Conservation (phyloP, 2,329 filamentous ascomycete species). For the Penicillium sp. region DNA sequence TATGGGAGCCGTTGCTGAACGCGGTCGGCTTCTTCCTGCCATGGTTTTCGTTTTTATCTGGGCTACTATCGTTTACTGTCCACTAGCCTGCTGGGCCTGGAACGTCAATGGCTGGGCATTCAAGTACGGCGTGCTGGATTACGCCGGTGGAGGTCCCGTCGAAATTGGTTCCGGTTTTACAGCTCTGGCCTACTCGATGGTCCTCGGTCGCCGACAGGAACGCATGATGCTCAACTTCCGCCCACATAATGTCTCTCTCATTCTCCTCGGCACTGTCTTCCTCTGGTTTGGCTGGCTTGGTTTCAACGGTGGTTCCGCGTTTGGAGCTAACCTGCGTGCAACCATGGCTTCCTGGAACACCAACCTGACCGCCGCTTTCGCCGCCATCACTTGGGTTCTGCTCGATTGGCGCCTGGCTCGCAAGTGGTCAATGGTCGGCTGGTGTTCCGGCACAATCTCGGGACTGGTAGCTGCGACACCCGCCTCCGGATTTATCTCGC, state of each 20-base stretch:
- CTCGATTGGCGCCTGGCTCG: conserved; percentile 91
- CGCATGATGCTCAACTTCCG: conserved; percentile 99
- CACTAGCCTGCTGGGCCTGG: conserved; percentile 95
- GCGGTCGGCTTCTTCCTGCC: conserved; percentile 84
- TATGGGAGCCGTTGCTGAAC: conserved; percentile 88
- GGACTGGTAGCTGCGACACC: conserved; percentile 86
- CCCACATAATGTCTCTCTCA: conserved; percentile 96
- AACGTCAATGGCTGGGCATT: conserved; percentile 90
- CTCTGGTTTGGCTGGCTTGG: conserved; percentile 99
- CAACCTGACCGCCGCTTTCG: conserved; percentile 89
- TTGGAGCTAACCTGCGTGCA: conserved; percentile 89
- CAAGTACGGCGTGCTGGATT: conserved; percentile 89
- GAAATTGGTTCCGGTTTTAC: conserved; percentile 94
- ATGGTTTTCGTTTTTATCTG: conserved; percentile 97
- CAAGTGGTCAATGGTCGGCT: conserved; percentile 93
- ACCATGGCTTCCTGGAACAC: conserved; percentile 98
- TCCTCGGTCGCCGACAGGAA: conserved; percentile 93
- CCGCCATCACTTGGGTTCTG: conserved; percentile 86
- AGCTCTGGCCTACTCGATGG: conserved; percentile 90
- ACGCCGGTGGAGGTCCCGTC: conserved; percentile 93
- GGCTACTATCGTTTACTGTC: conserved; percentile 97
- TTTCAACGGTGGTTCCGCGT: conserved; percentile 95
- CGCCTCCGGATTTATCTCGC: conserved; percentile 73
- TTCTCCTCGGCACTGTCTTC: conserved; percentile 89
- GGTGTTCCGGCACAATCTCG: conserved; percentile 86